These are phyloP conservation scores for Tetraselmis striata DNA, from an alignment of 139 green algal species.

Conservation along the genomic window DNA sequence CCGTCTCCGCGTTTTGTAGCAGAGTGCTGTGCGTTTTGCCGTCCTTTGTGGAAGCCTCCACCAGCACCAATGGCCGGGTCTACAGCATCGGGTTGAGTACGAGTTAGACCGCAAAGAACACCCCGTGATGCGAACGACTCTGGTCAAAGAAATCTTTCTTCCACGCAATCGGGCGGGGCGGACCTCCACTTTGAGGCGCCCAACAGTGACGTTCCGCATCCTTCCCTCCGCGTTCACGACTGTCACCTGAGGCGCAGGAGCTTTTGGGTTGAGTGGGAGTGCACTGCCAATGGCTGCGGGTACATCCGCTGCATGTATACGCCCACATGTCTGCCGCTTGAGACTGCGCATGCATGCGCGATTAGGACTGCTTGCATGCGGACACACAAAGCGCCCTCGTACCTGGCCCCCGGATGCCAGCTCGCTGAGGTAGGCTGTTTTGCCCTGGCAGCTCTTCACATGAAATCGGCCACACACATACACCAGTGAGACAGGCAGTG, in stretches of 20 bases:
- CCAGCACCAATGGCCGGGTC: slow-evolving; percentile 33
- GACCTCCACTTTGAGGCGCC: slow-evolving; percentile 52
- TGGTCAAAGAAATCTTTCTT: too few relatives aligned
- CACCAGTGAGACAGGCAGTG: background rate
- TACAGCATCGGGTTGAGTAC: slow-evolving; percentile 4
- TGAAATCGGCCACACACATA: too few relatives aligned
- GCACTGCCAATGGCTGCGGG: too few relatives aligned
- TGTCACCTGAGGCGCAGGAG: slow-evolving; percentile 53
- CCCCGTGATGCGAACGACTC: too few relatives aligned
- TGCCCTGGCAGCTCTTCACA: background rate
- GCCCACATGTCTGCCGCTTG: too few relatives aligned
- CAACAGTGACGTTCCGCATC: slow-evolving; percentile 53
- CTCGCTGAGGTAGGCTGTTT: slow-evolving; percentile 1
- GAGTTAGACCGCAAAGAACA: too few relatives aligned
- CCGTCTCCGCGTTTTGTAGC: slow-evolving; percentile 91
- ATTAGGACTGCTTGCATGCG: too few relatives aligned
- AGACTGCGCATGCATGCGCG: too few relatives aligned
- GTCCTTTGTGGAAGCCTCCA: slow-evolving; percentile 50
- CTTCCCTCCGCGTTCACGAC: slow-evolving; percentile 56
- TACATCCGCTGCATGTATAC: too few relatives aligned
- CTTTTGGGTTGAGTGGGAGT: too few relatives aligned
- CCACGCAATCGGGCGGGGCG: too few relatives aligned
- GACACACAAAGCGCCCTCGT: background rate
- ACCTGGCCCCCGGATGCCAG: background rate
- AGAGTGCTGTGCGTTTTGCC: slow-evolving; percentile 48